Conservation (phyloP, 1,284 basidiomycete species). For the Ceratobasidium sp. region DNA sequence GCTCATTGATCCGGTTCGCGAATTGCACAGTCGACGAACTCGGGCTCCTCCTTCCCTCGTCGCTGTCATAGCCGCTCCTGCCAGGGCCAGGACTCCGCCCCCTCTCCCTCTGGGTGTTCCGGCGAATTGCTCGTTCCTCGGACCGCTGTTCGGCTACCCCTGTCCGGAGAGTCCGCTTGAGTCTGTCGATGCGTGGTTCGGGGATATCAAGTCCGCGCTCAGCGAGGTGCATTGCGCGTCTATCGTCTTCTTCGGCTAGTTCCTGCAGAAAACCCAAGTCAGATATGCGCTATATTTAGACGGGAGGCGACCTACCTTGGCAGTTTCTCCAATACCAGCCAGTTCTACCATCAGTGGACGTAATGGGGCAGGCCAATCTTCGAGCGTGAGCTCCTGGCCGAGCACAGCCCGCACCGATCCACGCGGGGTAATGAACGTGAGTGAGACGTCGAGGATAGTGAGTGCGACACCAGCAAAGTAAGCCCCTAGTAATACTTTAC, state of each 20-base stretch:
- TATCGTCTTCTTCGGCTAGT: slow-evolving; percentile 70
- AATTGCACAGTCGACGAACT: slow-evolving; percentile 75
- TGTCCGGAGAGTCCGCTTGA: slow-evolving; percentile 67
- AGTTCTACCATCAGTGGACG: slow-evolving; percentile 78
- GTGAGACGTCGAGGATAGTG: slow-evolving; percentile 76
- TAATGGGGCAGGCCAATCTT: slow-evolving; percentile 69
- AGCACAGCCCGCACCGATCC: slow-evolving; percentile 70
- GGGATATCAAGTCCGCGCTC: slow-evolving; percentile 59
- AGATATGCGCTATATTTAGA: background rate
- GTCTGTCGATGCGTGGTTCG: slow-evolving; percentile 69
- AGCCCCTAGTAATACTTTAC: slow-evolving; percentile 56
- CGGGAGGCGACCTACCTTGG: slow-evolving; percentile 52
- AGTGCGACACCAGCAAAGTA: slow-evolving; percentile 81
- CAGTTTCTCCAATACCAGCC: slow-evolving; percentile 66
- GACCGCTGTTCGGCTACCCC: slow-evolving; percentile 51
- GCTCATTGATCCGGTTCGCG: slow-evolving; percentile 77
- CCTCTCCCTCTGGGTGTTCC: slow-evolving; percentile 55
- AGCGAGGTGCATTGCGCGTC: slow-evolving; percentile 64
- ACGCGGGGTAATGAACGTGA: slow-evolving; percentile 61
- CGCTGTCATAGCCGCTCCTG: slow-evolving; percentile 20
- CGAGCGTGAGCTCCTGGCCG: slow-evolving; percentile 64
- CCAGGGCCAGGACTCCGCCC: slow-evolving; percentile 48
- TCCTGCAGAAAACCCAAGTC: slow-evolving; percentile 49
- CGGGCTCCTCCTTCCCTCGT: slow-evolving; percentile 60
- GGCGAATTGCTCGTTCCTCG: slow-evolving; percentile 50